Evolutionary conservation across 2,329 filamentous ascomycete species (phyloP), one percentile per base, ranked within the genome.

Genomic region (Aphanocladium album): DNA sequence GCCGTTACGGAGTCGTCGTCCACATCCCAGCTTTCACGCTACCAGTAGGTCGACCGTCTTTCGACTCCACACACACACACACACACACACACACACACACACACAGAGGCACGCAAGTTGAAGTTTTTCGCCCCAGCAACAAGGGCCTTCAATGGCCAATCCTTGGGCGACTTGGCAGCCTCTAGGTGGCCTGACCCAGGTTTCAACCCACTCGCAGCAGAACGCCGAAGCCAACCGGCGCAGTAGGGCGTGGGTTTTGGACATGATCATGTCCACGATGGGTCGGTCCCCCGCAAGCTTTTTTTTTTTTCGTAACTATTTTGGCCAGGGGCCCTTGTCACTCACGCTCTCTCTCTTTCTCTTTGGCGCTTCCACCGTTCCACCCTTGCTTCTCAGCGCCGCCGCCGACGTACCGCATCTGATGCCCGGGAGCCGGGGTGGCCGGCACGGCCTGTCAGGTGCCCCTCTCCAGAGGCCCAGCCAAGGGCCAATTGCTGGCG

Each of bases 161-260:
- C 39, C 53, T 33, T 14, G 25, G 53, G 25, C 53, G 27, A 57
- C 55, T 50, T 57, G 55, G 45, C 45, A 30, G 25, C 30, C 12
- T 30, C 39, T 21, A 11, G 52, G 37, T 45, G 41, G 53, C 53
- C 53, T 47, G 53, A 46, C 53, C n/a, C n/a, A 30, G 45, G 17
- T 37, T 30, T 23, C 56, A 52, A 39, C 25, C 56, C 56, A 57
- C 56, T 35, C 33, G 30, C 14, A 23, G 37, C 47, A 57, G 8
- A 21, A 52, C 21, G 46, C 56, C 56, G 56, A 51, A 23, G 46
- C 46, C 56, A 59, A 45, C 56, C 56, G 56, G 56, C 56, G 56
- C 56, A 27, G 47, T 51, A 59, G 56, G 56, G 56, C 56, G 56
- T 45, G 47, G 47, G 8, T 33, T 21, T 25, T 23, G n/a, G 37